These are phyloP conservation scores for Populus hybrid DNA, from an alignment of 441 rosid species.

Conservation along the genomic window DNA sequence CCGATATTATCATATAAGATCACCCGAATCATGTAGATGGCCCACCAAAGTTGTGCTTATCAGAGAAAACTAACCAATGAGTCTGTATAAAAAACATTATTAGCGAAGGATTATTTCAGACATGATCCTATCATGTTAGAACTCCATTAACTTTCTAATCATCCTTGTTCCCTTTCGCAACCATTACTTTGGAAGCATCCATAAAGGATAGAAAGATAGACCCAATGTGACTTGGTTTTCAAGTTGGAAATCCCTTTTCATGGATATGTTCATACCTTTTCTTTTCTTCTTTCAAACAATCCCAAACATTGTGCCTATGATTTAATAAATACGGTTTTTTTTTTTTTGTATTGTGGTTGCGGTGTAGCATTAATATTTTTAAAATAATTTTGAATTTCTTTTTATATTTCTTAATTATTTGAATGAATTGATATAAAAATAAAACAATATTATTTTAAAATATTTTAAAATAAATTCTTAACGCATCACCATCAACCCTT, in stretches of 20 bases:
- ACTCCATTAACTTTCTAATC: slow-evolving; percentile 47
- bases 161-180: slow-evolving; percentile 38
- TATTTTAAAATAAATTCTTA: too few species aligned
- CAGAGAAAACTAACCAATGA: slow-evolving; percentile 47
- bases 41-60: slow-evolving; percentile 42
- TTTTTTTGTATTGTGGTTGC: too few species aligned
- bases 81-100: slow-evolving; percentile 5
- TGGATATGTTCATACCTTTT: slow-evolving; percentile 45
- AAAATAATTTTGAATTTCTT: too few species aligned
- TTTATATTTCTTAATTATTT: too few species aligned
- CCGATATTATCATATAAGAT: slow-evolving; percentile 49
- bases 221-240: slow-evolving; percentile 37
- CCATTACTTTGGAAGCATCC: slow-evolving; percentile 62
- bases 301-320: slow-evolving; percentile 59
- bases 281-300: slow-evolving; percentile 25
- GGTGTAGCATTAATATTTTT: too few species aligned
- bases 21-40: too few species aligned
- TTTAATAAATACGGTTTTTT: background rate
- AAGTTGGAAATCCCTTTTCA: slow-evolving; percentile 45
- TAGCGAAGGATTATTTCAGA: slow-evolving; percentile 28
- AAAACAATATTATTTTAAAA: too few species aligned
- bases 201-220: slow-evolving; percentile 29
- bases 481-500: slow-evolving; percentile 25
- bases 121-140: slow-evolving; percentile 41
- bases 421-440: too few species aligned